Evolutionary conservation across 2,329 filamentous ascomycete genomes (phyloP).

Genomic region (Phialophora expanda): DNA sequence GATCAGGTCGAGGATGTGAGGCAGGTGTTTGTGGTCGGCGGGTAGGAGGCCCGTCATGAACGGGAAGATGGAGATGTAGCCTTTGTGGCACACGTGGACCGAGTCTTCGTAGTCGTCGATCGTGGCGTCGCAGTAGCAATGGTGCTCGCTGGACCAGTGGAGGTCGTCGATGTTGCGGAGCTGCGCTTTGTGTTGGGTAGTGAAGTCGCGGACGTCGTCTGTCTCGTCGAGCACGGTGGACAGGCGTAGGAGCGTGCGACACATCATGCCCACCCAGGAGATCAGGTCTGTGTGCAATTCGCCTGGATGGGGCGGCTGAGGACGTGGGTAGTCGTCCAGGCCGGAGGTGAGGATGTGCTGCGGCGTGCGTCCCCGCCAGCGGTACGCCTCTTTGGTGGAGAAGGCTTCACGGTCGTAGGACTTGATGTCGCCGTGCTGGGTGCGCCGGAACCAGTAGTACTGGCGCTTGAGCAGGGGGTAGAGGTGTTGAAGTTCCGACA

Average conservation of each 20-base stretch:
- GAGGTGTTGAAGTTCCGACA: conserved; percentile 64
- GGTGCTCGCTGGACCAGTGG: conserved; percentile 82
- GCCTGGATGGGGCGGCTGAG: conserved; percentile 90
- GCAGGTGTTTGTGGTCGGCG: conserved; percentile 74
- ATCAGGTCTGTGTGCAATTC: conserved; percentile 95
- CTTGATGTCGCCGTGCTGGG: conserved; percentile 87
- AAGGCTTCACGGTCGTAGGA: conserved; percentile 88
- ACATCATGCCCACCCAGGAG: conserved; percentile 98
- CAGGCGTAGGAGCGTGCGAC: conserved; percentile 79
- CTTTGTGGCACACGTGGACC: conserved; percentile 89
- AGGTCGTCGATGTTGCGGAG: conserved; percentile 85
- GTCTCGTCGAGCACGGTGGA: conserved; percentile 73
- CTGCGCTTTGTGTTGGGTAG: conserved; percentile 75
- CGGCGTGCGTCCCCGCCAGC: conserved; percentile 89
- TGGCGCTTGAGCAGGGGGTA: conserved; percentile 89
- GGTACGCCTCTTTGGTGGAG: conserved; percentile 88
- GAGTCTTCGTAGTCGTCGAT: conserved; percentile 96
- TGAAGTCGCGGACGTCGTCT: conserved; percentile 77
- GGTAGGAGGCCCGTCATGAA: conserved; percentile 83
- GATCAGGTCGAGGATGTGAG: conserved; percentile 76
- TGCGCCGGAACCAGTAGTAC: conserved; percentile 93
- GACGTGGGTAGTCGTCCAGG: conserved; percentile 92
- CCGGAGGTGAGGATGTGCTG: conserved; percentile 90
- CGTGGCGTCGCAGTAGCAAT: conserved; percentile 91
- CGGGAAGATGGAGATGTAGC: conserved; percentile 91